Evolutionary conservation across 768 basidiomycete species (phyloP), one percentile per base, ranked within the genome.

Genomic region (Russula olivacea): DNA sequence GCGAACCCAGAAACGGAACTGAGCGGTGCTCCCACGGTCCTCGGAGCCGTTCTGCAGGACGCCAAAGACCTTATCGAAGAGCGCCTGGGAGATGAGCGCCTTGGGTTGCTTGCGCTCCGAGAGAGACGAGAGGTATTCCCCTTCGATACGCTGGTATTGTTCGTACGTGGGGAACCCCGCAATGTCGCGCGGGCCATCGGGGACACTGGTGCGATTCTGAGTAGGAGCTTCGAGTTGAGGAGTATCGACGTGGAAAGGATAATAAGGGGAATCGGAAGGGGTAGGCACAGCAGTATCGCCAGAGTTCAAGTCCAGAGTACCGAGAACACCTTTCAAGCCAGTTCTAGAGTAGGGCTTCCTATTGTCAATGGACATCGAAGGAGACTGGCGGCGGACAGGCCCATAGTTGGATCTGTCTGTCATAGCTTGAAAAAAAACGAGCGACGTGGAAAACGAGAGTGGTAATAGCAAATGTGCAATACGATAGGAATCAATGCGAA

Each of bases 1-100:
- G 58, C 67, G 67, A 2, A 66, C 67, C 67, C 67, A 68, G 67
- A 66, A 66, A 58, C 67, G 64, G 19, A 68, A 66, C 61, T 68
- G 67, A 5, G 67, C 67, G 14, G 61, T 63, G 40, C 65, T 64
- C 19, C 48, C 55, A n/a, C 58, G 65, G 43, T 62, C 61, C 40
- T 59, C 58, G 6, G 61, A 48, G 55, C 64, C 67, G 8, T 62
- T 58, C 59, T 63, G 65, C 4, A 68, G 38, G 36, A 68, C 67
- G 32, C 61, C 55, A 36, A 51, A 51, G 53, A 68, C 51, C 61
- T 58, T 58, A 8, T 66, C 65, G 15, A 68, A 66, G 41, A 68
- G 61, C 5, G 25, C 61, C 55, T 66, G 67, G n/a, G 67, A 63
- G 47, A 68, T 66, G 47, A 68, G 65, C 48, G 65, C 67, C 65